Conservation (phyloP, 495 filamentous ascomycete species). For the Articulospora tetracladia region DNA sequence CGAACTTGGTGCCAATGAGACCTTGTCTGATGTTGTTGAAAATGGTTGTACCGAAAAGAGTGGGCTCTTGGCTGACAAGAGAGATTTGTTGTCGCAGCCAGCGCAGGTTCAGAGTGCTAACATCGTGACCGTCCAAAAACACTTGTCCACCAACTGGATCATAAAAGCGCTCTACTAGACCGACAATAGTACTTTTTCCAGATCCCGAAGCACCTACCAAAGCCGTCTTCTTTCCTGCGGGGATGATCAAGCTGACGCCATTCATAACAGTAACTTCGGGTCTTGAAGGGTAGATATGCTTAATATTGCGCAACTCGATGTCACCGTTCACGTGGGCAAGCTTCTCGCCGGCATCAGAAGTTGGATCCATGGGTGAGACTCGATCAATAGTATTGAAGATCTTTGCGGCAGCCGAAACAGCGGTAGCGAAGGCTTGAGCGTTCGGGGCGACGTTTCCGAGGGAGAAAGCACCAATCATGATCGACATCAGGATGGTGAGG, state of each 20-base stretch:
- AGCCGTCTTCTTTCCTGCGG: constrained; percentile 83
- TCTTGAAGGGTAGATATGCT: constrained; percentile 90
- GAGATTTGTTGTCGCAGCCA: constrained; percentile 93
- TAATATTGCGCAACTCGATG: constrained; percentile 79
- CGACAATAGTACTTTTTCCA: constrained; percentile 90
- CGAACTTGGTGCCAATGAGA: constrained; percentile 78
- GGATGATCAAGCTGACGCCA: constrained; percentile 70
- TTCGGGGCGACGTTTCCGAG: constrained; percentile 88
- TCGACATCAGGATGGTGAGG: constrained; percentile 80
- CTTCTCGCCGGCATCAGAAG: constrained; percentile 62
- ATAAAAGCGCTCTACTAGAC: constrained; percentile 90
- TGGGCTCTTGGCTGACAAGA: constrained; percentile 80
- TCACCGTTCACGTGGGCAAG: constrained; percentile 70
- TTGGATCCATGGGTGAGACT: constrained; percentile 80
- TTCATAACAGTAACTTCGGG: constrained; percentile 86
- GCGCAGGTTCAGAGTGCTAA: constrained; percentile 75
- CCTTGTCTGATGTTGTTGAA: constrained; percentile 83
- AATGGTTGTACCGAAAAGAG: constrained; percentile 81
- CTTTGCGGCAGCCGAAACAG: constrained; percentile 79
- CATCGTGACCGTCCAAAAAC: constrained; percentile 78
- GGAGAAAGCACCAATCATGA: constrained; percentile 89
- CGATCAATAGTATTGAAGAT: constrained; percentile 93
- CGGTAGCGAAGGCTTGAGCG: constrained; percentile 76
- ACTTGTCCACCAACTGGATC: constrained; percentile 77
- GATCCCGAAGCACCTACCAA: constrained; percentile 85